Evolutionary conservation across 164 flowering plant species (phyloP).

Genomic region (Stephania yunnanensis): DNA sequence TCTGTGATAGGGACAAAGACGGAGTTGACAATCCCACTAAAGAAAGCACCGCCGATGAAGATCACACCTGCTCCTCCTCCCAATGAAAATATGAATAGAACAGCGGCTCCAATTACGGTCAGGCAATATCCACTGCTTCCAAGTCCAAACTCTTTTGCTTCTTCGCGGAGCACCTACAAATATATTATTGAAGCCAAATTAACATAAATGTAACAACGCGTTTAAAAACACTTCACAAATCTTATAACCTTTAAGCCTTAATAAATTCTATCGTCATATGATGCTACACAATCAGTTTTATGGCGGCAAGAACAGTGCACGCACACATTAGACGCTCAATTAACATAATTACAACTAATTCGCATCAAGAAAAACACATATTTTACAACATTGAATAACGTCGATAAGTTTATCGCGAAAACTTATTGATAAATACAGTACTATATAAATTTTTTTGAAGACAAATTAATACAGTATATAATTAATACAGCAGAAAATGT

Average conservation of each 20-base stretch:
- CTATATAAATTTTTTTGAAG: no score
- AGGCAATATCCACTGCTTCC: conserved; percentile 11
- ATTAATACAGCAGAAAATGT: no score
- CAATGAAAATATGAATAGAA: not conserved
- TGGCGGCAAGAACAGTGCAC: not conserved
- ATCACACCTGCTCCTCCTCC: conserved; percentile 10
- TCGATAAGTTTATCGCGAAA: no score
- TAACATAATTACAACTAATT: no score
- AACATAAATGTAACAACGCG: no score
- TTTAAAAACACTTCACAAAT: no score
- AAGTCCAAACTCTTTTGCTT: conserved; percentile 16
- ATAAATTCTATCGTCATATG: not conserved
- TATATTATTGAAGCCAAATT: no score
- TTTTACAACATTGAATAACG: no score
- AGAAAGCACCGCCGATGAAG: conserved; percentile 6
- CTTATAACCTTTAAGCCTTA: not conserved
- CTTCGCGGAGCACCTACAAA: not conserved
- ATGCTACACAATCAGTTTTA: no score
- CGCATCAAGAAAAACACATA: no score
- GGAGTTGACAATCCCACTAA: conserved; percentile 5
- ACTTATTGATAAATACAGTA: no score
- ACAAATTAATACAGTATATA: no score
- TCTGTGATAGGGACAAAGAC: not conserved
- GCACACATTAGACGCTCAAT: not conserved
- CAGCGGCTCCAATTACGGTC: not conserved